A percentile compares a stretch with the other conserved stretches of the same genome.
phyloP scores from a whole-genome alignment of 1,284 basidiomycete genomes.

The Phellinidium pouzarii region DNA sequence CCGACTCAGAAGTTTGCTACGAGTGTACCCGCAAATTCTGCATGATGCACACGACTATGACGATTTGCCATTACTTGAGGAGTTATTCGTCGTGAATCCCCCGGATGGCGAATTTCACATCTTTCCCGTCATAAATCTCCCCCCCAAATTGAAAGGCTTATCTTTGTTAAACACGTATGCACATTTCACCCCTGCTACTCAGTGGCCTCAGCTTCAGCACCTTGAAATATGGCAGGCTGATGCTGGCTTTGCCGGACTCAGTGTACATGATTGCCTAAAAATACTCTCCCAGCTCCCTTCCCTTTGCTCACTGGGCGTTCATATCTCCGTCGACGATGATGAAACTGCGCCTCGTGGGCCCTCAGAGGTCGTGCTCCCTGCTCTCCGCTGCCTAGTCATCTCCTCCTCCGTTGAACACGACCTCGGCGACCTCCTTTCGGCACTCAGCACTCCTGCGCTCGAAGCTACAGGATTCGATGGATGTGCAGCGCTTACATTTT shows the following conservation, averaged over 20 bases:
- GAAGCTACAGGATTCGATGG: constrained; percentile 10
- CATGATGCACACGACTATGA: neutral
- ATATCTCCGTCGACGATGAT: constrained; percentile 11
- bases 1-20: constrained; percentile 6
- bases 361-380: constrained; percentile 5
- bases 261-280: constrained; percentile 6
- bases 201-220: constrained; percentile 11
- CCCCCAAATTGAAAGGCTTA: constrained; percentile 6
- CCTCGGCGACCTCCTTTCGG: neutral
- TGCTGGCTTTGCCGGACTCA: constrained; percentile 4
- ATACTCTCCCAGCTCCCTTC: constrained; percentile 9
- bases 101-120: constrained; percentile 3
- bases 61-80: constrained; percentile 4
- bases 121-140: constrained; percentile 1
- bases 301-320: constrained; percentile 6
- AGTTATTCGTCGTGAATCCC: constrained; percentile 12
- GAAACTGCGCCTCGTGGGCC: neutral
- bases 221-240: constrained; percentile 14
- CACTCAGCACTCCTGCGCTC: constrained; percentile 1
- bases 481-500: neutral
- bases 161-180: constrained; percentile 11
- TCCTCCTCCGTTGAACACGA: constrained; percentile 6
- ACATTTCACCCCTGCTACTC: constrained; percentile 7
- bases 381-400: constrained; percentile 3
- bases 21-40: constrained; percentile 4